Base-by-base conservation (phyloP, 805 yeast genomes). In the Starmerella floricola region DNA sequence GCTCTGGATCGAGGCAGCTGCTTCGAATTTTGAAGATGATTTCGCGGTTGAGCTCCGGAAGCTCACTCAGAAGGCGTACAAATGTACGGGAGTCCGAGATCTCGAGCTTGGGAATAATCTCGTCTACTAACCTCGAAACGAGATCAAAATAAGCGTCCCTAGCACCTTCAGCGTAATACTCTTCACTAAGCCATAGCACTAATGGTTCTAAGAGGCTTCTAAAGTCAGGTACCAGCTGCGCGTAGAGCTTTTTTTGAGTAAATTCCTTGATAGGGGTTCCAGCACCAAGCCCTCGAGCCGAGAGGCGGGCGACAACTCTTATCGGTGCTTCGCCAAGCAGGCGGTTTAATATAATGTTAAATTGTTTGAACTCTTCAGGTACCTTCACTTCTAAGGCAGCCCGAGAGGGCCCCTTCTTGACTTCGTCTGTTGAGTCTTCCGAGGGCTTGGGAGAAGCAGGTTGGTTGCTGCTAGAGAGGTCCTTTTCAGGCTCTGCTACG, bases 181-280 rank as follows among this genome's bases (percentile, higher is more conserved):
- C 98, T 62, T 91, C 98, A 54, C 81, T 87, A 42, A 91, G 64
- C 99, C 99, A 91, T 48, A 81, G 86, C 30, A 88, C 76, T 16
- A 85, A 76, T 28, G 79, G 62, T 45, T 83, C 93, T 11, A 87
- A 69, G 28, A 88, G 66, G 8, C 66, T 67, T 42, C 79, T 79
- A 52, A 87, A 76, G 55, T 81, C 83, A 10, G 71, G 77, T 53
- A 83, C 66, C 42, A 85, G 78, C 56, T 79, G 82, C 15, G 77
- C 75, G 46, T 79, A 78, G 10, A 91, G 63, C 18, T 84, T 73
- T 18, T 72, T 74, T 51, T 95, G 69, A 11, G 88, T 73, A 46
- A 75, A 57, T 41, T 75, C 58, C 74, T 67, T 35, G 16, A 44
- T 47, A 23, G 37, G 31, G 26, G 47, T 62, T 5, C 33, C 47